Evolutionary conservation across 2,329 filamentous ascomycete species (phyloP), one percentile per base, ranked within the genome.

Genomic region (Penicillium vulpinum): DNA sequence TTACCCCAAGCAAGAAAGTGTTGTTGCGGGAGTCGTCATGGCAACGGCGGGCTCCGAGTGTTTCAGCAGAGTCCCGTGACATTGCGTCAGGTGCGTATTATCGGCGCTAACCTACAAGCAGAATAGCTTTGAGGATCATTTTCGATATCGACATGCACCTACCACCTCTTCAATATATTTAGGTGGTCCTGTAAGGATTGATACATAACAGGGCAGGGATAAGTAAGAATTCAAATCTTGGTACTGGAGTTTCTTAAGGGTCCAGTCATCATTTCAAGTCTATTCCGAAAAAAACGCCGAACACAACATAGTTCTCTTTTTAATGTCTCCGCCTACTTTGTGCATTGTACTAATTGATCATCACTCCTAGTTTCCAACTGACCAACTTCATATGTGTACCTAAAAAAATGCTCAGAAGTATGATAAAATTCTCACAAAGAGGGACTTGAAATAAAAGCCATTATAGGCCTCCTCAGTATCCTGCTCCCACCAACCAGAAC

Each of bases 21-120:
- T 60, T 71, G 70, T 71, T 54, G 49, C 70, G 71, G 71, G 58
- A 71, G 71, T 73, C 59, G 62, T 69, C 67, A 69, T 66, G 58
- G 70, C 68, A 73, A 73, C 62, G 21, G 55, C 24, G 57, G 61
- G 59, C 61, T 69, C 33, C 58, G 26, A 33, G 15, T 43, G 47
- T 59, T 54, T 54, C n/a, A 47, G 10, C 22, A 21, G n/a, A n/a
- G n/a, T 64, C 62, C 60, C 55, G 29, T 64, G 61, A 57, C n/a
- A 5, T 45, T 9, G 16, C 36, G 51, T 62, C 56, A 62, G 57
- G 45, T 36, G 28, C 2, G 3, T 16, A 13, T 4, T 60, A 63
- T 64, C 61, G 58, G 40, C 56, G n/a, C 57, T 64, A 65, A 53
- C 6, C 60, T 51, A 9, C 6, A 49, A 36, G 2, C 21, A 51